Conservation (phyloP, 73 alveolate genomes). For the Paramecium octaurelia region DNA sequence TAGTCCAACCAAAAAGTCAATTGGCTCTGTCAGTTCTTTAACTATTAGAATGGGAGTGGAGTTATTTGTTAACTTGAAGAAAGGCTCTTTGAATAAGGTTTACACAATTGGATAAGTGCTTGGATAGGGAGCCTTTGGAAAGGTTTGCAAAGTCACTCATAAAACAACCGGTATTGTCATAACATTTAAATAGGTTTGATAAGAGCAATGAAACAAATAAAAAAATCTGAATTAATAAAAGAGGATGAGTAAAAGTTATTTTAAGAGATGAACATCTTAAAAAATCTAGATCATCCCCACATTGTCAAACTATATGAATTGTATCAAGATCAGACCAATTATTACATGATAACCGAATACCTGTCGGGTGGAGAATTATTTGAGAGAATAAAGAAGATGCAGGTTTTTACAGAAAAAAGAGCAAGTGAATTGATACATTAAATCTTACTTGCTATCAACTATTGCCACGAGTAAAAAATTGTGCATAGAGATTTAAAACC, state of each 20-base stretch:
- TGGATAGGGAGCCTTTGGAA: constrained; percentile 47
- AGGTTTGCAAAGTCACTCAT: constrained; percentile 48
- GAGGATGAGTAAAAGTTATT: constrained; percentile 58
- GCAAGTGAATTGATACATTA: constrained; percentile 67
- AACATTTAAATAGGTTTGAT: neutral
- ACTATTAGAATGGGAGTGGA: constrained; percentile 1
- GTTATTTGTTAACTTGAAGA: constrained; percentile 21
- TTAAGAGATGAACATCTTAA: constrained; percentile 78
- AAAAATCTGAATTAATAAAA: constrained; percentile 66
- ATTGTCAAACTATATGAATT: constrained; percentile 85
- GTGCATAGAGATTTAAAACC: constrained; percentile 71
- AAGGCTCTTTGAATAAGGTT: neutral
- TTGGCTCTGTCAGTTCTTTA: neutral
- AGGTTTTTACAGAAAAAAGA: constrained; percentile 61
- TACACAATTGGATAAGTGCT: constrained; percentile 17
- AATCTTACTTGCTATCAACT: constrained; percentile 69
- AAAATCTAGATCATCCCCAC: constrained; percentile 89
- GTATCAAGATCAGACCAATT: constrained; percentile 79
- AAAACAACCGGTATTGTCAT: neutral
- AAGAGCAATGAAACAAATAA: constrained; percentile 89
- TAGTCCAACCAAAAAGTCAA: constrained; percentile 47
- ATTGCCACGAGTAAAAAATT: constrained; percentile 69
- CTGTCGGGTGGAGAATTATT: constrained; percentile 67
- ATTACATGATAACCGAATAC: constrained; percentile 80
- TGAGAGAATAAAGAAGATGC: constrained; percentile 65